Percentiles rank a stretch among this genome's conserved stretches.
Conservation (phyloP, 2,329 filamentous ascomycete species). For the Aspergillus melleus region DNA sequence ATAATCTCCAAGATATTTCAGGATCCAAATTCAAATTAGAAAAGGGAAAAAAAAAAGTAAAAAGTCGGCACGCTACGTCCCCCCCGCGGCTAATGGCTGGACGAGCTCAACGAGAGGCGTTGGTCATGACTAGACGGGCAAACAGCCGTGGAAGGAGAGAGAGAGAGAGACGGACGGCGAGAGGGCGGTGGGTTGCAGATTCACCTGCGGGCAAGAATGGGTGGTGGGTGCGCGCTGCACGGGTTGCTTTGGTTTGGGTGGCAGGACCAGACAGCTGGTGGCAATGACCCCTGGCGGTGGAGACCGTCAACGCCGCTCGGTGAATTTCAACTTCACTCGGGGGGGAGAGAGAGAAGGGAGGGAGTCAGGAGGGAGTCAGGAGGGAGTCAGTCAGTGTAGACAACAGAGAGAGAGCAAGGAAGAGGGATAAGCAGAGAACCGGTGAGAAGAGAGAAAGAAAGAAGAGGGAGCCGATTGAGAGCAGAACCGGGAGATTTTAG, state of each 20-base stretch:
- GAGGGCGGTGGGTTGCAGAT: conserved; percentile 15
- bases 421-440: not conserved
- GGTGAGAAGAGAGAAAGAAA: conserved; percentile 1
- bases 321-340: not conserved
- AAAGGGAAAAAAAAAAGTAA: not conserved
- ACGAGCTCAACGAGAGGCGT: conserved; percentile 21
- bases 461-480: not conserved
- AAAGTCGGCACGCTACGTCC: conserved; percentile 12
- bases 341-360: not conserved
- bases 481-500: not conserved
- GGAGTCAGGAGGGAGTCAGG: too few relatives aligned
- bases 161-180: not conserved
- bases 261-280: conserved; percentile 4
- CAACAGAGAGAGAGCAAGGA: not conserved
- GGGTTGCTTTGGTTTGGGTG: conserved; percentile 1
- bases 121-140: conserved; percentile 24
- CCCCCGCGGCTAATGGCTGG: conserved; percentile 20
- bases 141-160: not conserved
- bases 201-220: conserved; percentile 11
- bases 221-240: conserved; percentile 3
- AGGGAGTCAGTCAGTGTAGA: not conserved
- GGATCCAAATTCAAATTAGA: not conserved
- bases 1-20: not conserved
- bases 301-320: not conserved
- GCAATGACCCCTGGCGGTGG: not conserved